Evolutionary conservation across 345 rosid genomes (phyloP).

Genomic region (Boechera retrofracta): DNA sequence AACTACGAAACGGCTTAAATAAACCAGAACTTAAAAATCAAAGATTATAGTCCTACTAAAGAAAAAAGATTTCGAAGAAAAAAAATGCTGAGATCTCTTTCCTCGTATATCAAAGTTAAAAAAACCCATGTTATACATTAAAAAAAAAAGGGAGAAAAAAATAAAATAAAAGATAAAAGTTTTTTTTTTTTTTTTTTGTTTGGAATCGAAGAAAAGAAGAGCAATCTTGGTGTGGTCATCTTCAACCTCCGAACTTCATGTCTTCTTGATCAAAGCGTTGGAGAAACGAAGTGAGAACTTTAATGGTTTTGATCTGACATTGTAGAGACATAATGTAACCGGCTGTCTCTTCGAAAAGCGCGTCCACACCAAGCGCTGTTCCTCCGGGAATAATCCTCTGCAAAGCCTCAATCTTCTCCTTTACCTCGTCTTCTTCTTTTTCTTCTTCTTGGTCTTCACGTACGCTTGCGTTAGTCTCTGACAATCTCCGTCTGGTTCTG

Average conservation of each 20-base stretch:
- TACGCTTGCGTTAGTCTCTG: slow-evolving; percentile 35
- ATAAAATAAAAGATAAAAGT: background rate
- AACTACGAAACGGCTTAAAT: slow-evolving; percentile 16
- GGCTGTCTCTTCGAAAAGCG: slow-evolving; percentile 76
- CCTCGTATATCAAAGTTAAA: slow-evolving; percentile 35
- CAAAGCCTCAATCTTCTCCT: slow-evolving; percentile 61
- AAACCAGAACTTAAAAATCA: background rate
- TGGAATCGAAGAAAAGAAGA: slow-evolving; percentile 22
- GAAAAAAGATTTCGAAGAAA: slow-evolving; percentile 41
- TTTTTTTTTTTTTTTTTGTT: background rate
- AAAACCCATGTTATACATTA: background rate
- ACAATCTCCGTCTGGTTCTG: slow-evolving; percentile 42
- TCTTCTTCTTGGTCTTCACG: slow-evolving; percentile 41
- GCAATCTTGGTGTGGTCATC: slow-evolving; percentile 26
- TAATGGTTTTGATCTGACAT: slow-evolving; percentile 68
- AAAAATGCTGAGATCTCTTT: slow-evolving; percentile 39
- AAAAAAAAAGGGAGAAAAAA: background rate
- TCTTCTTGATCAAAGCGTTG: slow-evolving; percentile 60
- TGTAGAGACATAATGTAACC: slow-evolving; percentile 65
- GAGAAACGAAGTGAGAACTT: slow-evolving; percentile 54
- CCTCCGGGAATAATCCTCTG: slow-evolving; percentile 84
- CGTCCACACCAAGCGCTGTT: slow-evolving; percentile 59
- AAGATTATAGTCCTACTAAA: slow-evolving; percentile 22
- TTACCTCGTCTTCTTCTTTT: slow-evolving; percentile 51
- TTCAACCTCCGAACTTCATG: slow-evolving; percentile 61